Conservation (phyloP, 2,329 filamentous ascomycete species). For the Pyrenophora teres region DNA sequence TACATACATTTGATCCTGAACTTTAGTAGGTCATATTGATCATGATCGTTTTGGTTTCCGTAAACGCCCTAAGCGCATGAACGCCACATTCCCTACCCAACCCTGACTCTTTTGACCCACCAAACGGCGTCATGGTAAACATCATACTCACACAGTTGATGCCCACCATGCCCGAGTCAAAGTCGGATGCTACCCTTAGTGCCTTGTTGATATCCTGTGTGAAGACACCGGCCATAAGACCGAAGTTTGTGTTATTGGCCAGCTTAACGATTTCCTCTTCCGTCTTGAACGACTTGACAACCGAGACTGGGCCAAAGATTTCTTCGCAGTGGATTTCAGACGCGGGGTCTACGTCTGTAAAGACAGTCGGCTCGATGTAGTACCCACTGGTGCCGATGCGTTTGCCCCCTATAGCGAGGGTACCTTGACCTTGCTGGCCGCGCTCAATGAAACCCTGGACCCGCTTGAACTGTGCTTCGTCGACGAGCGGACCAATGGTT, state of each 20-base stretch:
- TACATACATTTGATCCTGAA: too few species aligned
- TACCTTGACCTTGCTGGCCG: slow-evolving; percentile 36
- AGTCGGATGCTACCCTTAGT: slow-evolving; percentile 38
- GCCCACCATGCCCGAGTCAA: slow-evolving; percentile 44
- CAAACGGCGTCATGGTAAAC: slow-evolving; percentile 54
- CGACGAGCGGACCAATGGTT: slow-evolving; percentile 43
- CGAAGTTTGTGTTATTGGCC: slow-evolving; percentile 48
- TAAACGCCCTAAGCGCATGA: slow-evolving; percentile 54
- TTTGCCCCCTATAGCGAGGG: slow-evolving; percentile 42
- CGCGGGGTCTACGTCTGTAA: slow-evolving; percentile 40
- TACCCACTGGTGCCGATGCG: slow-evolving; percentile 38
- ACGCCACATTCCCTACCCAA: slow-evolving; percentile 57
- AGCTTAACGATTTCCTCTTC: slow-evolving; percentile 48
- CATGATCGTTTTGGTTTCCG: slow-evolving; percentile 58
- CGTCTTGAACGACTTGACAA: slow-evolving; percentile 44
- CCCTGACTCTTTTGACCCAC: slow-evolving; percentile 58
- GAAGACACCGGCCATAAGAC: slow-evolving; percentile 47
- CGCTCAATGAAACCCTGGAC: slow-evolving; percentile 45
- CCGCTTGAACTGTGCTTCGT: slow-evolving; percentile 42
- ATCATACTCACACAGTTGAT: slow-evolving; percentile 42
- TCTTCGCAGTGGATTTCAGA: slow-evolving; percentile 46
- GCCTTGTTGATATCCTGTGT: slow-evolving; percentile 48
- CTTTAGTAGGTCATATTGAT: slow-evolving; percentile 48
- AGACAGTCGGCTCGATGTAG: slow-evolving; percentile 45
- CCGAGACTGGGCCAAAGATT: slow-evolving; percentile 47